A percentile compares a stretch with the other conserved stretches of the same genome.
These are phyloP conservation scores for Wickerhamomyces rabaulensis DNA, from an alignment of 805 yeast species.

Conservation along the genomic window DNA sequence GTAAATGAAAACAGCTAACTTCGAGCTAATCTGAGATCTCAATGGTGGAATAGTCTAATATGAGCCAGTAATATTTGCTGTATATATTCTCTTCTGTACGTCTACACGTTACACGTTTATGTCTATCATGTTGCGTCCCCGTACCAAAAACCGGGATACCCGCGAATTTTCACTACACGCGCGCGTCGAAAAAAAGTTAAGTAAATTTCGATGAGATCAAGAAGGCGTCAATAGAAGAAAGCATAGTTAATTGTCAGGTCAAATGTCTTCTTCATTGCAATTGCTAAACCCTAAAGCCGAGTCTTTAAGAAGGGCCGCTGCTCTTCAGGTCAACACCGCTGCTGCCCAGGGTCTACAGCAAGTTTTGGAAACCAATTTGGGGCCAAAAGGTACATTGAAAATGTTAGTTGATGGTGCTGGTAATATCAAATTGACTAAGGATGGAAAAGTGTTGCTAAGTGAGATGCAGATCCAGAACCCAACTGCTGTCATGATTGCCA, in stretches of 20 bases:
- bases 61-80: no score
- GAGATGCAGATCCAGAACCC: conserved; percentile 98
- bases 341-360: conserved; percentile 97
- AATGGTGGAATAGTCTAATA: no score
- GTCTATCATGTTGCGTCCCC: not conserved
- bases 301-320: conserved; percentile 92
- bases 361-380: conserved; percentile 85
- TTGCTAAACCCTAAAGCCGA: conserved; percentile 96
- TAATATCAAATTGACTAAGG: conserved; percentile 90
- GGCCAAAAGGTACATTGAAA: conserved; percentile 95
- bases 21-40: no score
- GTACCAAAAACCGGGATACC: not conserved
- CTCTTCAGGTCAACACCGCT: conserved; percentile 87
- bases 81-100: no score
- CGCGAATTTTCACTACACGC: not conserved
- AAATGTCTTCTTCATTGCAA: conserved; percentile 67
- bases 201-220: not conserved
- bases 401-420: conserved; percentile 98
- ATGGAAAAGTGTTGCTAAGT: conserved; percentile 86
- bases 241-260: not conserved
- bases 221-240: not conserved
- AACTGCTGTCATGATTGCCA: conserved; percentile 85
- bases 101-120: no score
- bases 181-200: not conserved
- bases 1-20: no score